Evolutionary conservation across 768 basidiomycete genomes (phyloP).

Genomic region (Rhizopogon vesiculosus): DNA sequence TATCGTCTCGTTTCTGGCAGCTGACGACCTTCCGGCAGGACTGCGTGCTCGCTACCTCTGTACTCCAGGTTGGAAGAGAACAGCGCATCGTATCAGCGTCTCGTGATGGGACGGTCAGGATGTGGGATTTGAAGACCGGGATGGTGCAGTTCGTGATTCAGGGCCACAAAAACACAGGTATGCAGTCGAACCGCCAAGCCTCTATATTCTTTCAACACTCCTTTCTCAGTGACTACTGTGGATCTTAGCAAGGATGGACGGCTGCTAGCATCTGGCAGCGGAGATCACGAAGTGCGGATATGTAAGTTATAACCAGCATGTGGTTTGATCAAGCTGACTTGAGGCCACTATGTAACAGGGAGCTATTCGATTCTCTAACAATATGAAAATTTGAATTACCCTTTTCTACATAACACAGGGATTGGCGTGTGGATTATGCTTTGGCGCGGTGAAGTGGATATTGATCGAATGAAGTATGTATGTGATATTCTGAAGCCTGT

Average conservation of each 20-base stretch:
- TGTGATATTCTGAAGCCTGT: no score
- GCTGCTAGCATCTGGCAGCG: conserved; percentile 63
- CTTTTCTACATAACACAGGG: neutral
- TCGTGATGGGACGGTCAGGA: conserved; percentile 95
- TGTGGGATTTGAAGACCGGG: conserved; percentile 79
- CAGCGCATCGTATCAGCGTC: conserved; percentile 94
- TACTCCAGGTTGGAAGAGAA: conserved; percentile 73
- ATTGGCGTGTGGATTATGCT: neutral
- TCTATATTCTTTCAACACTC: neutral
- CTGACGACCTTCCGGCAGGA: conserved; percentile 35
- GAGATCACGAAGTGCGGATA: conserved; percentile 69
- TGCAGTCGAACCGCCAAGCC: conserved; percentile 11
- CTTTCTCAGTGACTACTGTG: conserved; percentile 19
- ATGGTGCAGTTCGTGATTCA: conserved; percentile 93
- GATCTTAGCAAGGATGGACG: conserved; percentile 60
- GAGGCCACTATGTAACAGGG: neutral
- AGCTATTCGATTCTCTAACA: neutral
- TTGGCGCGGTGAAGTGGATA: neutral
- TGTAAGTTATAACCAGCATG: conserved; percentile 34
- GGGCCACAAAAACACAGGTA: conserved; percentile 63
- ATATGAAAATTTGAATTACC: neutral
- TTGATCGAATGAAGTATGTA: neutral
- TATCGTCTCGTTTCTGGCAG: neutral
- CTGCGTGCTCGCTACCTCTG: conserved; percentile 70
- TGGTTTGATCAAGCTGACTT: neutral